Conservation (phyloP, 352 stramenopile genomes). For the Globisporangium orthogonon region DNA sequence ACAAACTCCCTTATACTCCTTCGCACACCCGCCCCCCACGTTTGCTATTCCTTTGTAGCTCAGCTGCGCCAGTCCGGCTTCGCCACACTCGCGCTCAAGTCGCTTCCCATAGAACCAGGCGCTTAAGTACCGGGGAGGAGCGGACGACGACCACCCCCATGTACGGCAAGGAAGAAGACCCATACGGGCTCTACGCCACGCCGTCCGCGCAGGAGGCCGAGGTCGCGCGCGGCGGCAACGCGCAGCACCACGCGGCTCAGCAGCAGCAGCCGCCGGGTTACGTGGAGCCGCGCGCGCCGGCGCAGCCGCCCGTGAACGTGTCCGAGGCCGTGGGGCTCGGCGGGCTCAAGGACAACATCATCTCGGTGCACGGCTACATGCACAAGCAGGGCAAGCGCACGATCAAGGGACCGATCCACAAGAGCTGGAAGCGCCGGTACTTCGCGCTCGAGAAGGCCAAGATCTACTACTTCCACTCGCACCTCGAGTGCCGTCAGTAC, state of each 20-base stretch:
- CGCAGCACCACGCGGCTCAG: constrained; percentile 21
- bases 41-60: no score
- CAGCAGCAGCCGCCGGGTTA: constrained; percentile 24
- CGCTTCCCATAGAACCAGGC: neutral
- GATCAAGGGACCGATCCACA: constrained; percentile 85
- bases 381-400: constrained; percentile 87
- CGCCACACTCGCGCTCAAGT: neutral
- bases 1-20: neutral
- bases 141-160: constrained; percentile 11
- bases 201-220: constrained; percentile 53
- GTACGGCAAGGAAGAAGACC: neutral
- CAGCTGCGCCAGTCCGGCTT: neutral
- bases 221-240: constrained; percentile 38
- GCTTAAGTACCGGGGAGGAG: neutral
- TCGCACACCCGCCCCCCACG: no score
- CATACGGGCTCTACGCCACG: constrained; percentile 28
- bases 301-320: constrained; percentile 69
- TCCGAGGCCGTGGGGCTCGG: constrained; percentile 19
- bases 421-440: constrained; percentile 84
- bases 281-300: constrained; percentile 32
- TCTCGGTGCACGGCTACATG: constrained; percentile 86
- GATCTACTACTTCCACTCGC: constrained; percentile 88
- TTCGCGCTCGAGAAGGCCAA: constrained; percentile 84
- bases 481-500: constrained; percentile 83
- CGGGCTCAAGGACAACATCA: constrained; percentile 74